phyloP scores from a whole-genome alignment of 768 basidiomycete species.

The Tremella fuciformis region DNA sequence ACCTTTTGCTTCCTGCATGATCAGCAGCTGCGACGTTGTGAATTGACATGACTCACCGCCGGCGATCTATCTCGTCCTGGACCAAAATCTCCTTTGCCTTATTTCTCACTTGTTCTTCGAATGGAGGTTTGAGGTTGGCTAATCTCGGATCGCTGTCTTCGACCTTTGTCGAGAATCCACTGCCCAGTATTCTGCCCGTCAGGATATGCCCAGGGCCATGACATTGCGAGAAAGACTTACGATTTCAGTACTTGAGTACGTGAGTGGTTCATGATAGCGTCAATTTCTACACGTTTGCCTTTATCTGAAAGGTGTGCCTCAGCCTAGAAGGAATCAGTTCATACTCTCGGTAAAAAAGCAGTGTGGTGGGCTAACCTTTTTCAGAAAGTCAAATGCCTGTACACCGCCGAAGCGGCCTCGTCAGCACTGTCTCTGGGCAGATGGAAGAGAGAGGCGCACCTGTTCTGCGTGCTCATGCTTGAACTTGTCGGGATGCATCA shows the following conservation, averaged over 20 bases:
- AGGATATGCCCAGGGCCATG: background rate
- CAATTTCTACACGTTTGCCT: slow-evolving; percentile 46
- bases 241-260: slow-evolving; percentile 44
- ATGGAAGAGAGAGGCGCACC: slow-evolving; percentile 32
- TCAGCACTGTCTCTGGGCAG: slow-evolving; percentile 9
- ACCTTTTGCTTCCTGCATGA: slow-evolving; percentile 41
- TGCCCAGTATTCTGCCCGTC: slow-evolving; percentile 36
- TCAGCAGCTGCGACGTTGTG: no score
- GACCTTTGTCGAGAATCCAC: slow-evolving; percentile 42
- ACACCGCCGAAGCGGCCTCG: background rate
- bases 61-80: slow-evolving; percentile 46
- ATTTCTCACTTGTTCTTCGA: slow-evolving; percentile 42
- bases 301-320: slow-evolving; percentile 44
- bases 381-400: slow-evolving; percentile 51
- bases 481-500: slow-evolving; percentile 98
- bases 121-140: slow-evolving; percentile 35
- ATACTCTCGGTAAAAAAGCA: background rate
- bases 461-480: slow-evolving; percentile 59
- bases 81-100: slow-evolving; percentile 48
- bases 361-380: slow-evolving; percentile 45
- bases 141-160: slow-evolving; percentile 46
- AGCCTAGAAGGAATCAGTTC: slow-evolving; percentile 34
- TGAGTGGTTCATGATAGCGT: slow-evolving; percentile 49
- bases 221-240: slow-evolving; percentile 26
- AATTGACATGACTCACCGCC: slow-evolving; percentile 31